These are phyloP conservation scores for Euclidium syriacum DNA, from an alignment of 345 rosid genomes.

Conservation along the genomic window DNA sequence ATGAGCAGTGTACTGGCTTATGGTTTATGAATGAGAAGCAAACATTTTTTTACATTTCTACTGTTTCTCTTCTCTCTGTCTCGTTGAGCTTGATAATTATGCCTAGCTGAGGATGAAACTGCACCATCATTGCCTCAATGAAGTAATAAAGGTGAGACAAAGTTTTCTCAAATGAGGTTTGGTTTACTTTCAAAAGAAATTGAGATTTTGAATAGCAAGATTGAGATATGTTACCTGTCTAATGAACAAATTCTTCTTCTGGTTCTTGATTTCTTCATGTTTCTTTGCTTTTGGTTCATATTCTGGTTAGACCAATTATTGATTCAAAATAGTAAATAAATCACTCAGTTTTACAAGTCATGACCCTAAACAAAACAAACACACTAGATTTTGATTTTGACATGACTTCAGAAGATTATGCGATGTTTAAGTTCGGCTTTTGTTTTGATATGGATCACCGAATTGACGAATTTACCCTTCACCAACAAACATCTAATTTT, in stretches of 20 bases:
- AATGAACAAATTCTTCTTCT: background rate
- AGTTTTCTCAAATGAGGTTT: background rate
- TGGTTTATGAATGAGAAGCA: background rate
- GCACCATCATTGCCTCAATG: too few relatives aligned
- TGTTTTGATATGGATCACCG: background rate
- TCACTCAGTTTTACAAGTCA: background rate
- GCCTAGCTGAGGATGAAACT: too few relatives aligned
- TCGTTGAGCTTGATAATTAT: too few relatives aligned
- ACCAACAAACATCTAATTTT: constrained; percentile 6
- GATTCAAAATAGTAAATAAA: background rate
- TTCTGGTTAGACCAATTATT: background rate
- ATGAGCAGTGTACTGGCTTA: background rate
- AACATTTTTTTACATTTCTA: background rate
- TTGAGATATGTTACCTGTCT: background rate
- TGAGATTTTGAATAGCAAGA: background rate
- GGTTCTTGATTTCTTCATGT: constrained; percentile 55
- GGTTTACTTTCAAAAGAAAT: background rate
- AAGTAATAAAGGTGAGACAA: constrained; percentile 37
- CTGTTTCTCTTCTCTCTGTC: too few relatives aligned
- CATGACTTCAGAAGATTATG: background rate
- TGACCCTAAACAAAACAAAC: background rate
- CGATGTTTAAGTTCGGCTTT: background rate
- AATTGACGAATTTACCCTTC: constrained; percentile 1
- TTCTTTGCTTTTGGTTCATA: constrained; percentile 43
- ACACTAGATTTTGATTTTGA: background rate